Conservation (phyloP, 768 basidiomycete species). For the Leccinellum rugosiceps region DNA sequence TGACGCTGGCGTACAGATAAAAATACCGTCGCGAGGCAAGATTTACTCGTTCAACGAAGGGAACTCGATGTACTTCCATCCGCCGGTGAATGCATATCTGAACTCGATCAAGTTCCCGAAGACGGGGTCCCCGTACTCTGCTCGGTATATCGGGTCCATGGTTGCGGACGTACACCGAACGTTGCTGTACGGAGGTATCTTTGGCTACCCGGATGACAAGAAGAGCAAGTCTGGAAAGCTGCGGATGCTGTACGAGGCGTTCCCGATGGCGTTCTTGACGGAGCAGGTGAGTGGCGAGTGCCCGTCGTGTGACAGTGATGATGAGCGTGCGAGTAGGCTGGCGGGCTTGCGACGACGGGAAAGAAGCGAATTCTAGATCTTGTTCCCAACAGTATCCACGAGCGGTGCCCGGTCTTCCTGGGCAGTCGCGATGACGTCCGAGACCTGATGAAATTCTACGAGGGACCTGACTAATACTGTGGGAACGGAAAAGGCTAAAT, state of each 20-base stretch:
- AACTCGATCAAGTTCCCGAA: constrained; percentile 90
- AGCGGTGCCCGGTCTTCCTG: constrained; percentile 90
- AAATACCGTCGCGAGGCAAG: constrained; percentile 91
- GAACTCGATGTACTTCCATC: constrained; percentile 91
- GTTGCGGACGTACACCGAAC: constrained; percentile 98
- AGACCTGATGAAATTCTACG: constrained; percentile 87
- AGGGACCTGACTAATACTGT: constrained; percentile 17
- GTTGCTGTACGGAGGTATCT: constrained; percentile 95
- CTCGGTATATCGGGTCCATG: constrained; percentile 97
- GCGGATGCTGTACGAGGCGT: constrained; percentile 92
- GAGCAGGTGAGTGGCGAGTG: constrained; percentile 66
- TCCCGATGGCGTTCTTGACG: constrained; percentile 94
- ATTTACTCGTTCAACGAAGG: constrained; percentile 99
- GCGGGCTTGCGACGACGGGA: constrained; percentile 95
- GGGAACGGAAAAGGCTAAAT: neutral
- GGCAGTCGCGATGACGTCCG: constrained; percentile 91
- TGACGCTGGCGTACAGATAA: constrained; percentile 53
- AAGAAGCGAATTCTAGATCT: constrained; percentile 92
- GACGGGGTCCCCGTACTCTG: constrained; percentile 77
- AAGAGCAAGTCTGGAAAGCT: constrained; percentile 97
- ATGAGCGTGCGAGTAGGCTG: constrained; percentile 55
- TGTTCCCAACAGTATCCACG: constrained; percentile 81
- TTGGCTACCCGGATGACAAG: constrained; percentile 97
- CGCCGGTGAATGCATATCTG: constrained; percentile 77
- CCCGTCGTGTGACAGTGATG: neutral